Percentiles rank a stretch among this genome's conserved stretches.
Conservation (phyloP, 129 eudicot species). For the Saposhnikovia divaricata region DNA sequence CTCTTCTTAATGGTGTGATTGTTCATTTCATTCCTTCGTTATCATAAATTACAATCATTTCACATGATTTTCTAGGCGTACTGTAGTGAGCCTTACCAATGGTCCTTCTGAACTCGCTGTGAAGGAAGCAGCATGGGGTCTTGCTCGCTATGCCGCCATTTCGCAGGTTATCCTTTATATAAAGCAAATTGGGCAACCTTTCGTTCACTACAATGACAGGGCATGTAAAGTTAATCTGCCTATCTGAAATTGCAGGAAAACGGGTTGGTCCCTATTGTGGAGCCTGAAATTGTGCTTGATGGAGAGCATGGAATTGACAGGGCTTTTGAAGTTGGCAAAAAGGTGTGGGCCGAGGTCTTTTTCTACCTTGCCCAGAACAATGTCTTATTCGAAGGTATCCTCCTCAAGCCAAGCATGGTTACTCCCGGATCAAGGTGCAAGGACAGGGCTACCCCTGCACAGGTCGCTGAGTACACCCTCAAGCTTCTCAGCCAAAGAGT, state of each 20-base stretch:
- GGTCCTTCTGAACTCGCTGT: conserved; percentile 86
- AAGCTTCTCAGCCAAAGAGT: conserved; percentile 56
- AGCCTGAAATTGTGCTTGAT: conserved; percentile 63
- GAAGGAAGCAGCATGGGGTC: conserved; percentile 93
- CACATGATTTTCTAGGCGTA: conserved; percentile 42
- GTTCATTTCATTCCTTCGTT: neutral
- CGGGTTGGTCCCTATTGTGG: conserved; percentile 73
- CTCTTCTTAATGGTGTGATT: neutral
- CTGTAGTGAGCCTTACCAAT: conserved; percentile 88
- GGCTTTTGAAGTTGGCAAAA: conserved; percentile 57
- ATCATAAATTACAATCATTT: neutral
- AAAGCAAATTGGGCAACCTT: neutral
- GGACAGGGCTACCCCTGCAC: conserved; percentile 63
- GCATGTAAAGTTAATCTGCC: neutral
- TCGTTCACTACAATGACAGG: neutral
- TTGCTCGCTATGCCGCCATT: conserved; percentile 82
- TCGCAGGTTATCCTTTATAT: conserved; percentile 44
- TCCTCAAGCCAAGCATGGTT: conserved; percentile 84
- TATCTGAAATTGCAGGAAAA: conserved; percentile 43
- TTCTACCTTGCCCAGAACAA: conserved; percentile 66
- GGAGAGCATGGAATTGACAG: conserved; percentile 70
- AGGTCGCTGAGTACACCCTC: conserved; percentile 66
- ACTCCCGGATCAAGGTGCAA: conserved; percentile 74
- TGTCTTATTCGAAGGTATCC: conserved; percentile 65
- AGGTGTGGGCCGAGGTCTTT: conserved; percentile 79